phyloP scores from a whole-genome alignment of 1,284 basidiomycete genomes.

The Austroboletus niveus region DNA sequence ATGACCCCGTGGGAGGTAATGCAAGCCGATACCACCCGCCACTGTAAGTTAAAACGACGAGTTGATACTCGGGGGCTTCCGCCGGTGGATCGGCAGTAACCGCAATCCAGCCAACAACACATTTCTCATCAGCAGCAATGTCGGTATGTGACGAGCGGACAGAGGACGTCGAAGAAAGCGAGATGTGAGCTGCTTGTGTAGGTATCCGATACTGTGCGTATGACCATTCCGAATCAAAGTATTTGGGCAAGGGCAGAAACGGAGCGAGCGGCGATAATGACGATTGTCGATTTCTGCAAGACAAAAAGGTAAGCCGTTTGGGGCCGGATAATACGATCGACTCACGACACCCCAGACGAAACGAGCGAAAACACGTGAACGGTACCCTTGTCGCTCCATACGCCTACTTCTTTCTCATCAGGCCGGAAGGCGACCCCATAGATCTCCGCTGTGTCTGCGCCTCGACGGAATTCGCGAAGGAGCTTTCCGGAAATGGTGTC shows the following conservation, averaged over 20 bases:
- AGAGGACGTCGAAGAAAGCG: slow-evolving; percentile 59
- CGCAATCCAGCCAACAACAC: slow-evolving; percentile 82
- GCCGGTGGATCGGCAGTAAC: slow-evolving; percentile 41
- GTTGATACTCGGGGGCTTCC: slow-evolving; percentile 59
- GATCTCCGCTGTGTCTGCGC: slow-evolving; percentile 89
- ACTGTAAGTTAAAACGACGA: slow-evolving; percentile 82
- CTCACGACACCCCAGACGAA: slow-evolving; percentile 63
- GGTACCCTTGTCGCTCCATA: slow-evolving; percentile 97
- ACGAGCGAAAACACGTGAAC: slow-evolving; percentile 85
- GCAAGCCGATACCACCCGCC: slow-evolving; percentile 93
- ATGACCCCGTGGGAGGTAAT: slow-evolving; percentile 50
- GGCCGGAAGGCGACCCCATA: slow-evolving; percentile 83
- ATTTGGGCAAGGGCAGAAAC: slow-evolving; percentile 83
- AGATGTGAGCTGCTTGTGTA: slow-evolving; percentile 75
- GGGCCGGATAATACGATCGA: slow-evolving; percentile 16
- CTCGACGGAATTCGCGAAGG: slow-evolving; percentile 80
- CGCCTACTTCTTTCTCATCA: slow-evolving; percentile 78
- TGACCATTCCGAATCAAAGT: slow-evolving; percentile 92
- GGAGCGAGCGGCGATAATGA: slow-evolving; percentile 73
- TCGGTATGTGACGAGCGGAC: slow-evolving; percentile 59
- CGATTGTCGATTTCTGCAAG: slow-evolving; percentile 72
- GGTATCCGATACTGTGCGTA: slow-evolving; percentile 93
- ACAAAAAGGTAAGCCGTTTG: slow-evolving; percentile 7
- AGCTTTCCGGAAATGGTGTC: slow-evolving; percentile 75
- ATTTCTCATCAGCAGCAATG: slow-evolving; percentile 77